Percentiles rank a stretch among this genome's conserved stretches.
Evolutionary conservation across 208 protist species (phyloP).

Genomic region (Naegleria fowleri): DNA sequence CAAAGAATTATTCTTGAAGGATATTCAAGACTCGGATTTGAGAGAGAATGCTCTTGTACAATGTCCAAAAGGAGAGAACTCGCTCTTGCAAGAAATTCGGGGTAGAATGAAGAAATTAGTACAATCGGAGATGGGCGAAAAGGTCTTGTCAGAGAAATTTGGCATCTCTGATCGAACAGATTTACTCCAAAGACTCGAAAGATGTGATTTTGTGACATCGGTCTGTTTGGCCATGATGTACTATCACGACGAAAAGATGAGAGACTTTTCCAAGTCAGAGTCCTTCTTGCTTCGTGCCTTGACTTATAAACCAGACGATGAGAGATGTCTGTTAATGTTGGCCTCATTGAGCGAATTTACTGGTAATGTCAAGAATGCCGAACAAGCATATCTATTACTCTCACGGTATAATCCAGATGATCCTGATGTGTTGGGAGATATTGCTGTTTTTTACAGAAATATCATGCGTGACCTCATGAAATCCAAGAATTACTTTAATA

Average conservation of each 20-base stretch:
- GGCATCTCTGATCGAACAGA: background rate
- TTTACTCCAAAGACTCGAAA: background rate
- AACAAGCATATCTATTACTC: background rate
- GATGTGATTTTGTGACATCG: background rate
- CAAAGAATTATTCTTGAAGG: background rate
- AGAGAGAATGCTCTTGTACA: background rate
- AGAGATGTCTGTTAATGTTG: background rate
- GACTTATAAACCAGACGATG: background rate
- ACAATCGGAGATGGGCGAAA: background rate
- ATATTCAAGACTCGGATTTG: background rate
- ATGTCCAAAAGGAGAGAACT: background rate
- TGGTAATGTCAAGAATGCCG: background rate
- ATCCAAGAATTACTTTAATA: background rate
- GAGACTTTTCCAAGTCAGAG: background rate
- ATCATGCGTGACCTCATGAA: background rate
- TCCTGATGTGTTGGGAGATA: background rate
- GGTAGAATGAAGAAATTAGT: background rate
- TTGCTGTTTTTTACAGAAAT: background rate
- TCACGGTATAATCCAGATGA: background rate
- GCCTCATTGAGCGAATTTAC: background rate
- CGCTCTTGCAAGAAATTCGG: background rate
- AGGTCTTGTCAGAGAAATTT: background rate
- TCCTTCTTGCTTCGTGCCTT: background rate
- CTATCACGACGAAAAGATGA: background rate
- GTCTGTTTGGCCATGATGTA: background rate